phyloP scores from a whole-genome alignment of 1,284 basidiomycete species.

The Trametes sp. region DNA sequence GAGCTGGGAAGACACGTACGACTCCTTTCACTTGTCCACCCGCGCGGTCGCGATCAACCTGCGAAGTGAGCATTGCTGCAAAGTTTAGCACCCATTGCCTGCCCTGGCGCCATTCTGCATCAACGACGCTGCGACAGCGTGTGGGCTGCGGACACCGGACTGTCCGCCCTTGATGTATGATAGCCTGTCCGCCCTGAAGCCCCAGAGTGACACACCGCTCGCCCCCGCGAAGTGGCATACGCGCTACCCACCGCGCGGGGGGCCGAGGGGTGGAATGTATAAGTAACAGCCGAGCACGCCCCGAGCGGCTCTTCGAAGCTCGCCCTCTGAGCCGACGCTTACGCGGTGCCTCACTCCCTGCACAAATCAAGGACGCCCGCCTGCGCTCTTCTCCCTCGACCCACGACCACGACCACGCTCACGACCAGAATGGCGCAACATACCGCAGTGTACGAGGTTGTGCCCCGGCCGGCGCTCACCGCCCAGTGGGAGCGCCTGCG shows the following conservation, averaged over 20 bases:
- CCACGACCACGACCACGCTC: background rate
- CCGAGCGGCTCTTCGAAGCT: background rate
- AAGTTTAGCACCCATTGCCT: background rate
- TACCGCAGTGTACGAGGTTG: conserved; percentile 33
- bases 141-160: background rate
- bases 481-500: conserved; percentile 60
- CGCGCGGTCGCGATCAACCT: background rate
- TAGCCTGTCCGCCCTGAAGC: background rate
- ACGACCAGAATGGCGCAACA: background rate
- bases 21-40: background rate
- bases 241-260: background rate
- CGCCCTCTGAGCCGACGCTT: background rate
- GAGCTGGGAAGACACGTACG: background rate
- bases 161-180: background rate
- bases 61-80: background rate
- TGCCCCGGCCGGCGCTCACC: conserved; percentile 48
- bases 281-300: background rate
- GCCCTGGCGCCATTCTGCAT: background rate
- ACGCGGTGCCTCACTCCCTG: background rate
- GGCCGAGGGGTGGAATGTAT: conserved; percentile 3
- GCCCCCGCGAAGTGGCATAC: too few relatives aligned
- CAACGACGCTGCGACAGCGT: background rate
- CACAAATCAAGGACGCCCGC: background rate
- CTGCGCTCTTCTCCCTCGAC: background rate
- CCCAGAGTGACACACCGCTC: too few relatives aligned